These are phyloP conservation scores for Dichotomocladium elegans DNA, from an alignment of 371 early-diverging fungal genomes.

Conservation along the genomic window DNA sequence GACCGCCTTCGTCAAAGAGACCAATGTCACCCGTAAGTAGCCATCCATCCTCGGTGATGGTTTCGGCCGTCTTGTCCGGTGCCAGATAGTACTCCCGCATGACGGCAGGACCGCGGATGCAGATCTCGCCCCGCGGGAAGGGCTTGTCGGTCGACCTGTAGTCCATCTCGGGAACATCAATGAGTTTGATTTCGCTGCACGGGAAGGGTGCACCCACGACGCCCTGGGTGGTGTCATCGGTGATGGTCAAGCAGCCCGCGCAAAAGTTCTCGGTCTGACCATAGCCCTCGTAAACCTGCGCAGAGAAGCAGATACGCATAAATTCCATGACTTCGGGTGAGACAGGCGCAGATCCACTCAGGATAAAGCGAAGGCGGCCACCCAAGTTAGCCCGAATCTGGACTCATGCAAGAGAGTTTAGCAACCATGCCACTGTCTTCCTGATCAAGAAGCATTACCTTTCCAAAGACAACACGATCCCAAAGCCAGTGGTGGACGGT, in stretches of 20 bases:
- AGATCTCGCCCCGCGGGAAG: conserved; percentile 90
- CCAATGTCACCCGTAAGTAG: conserved; percentile 97
- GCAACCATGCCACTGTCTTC: background rate
- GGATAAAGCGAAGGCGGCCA: conserved; percentile 80
- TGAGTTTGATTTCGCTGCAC: conserved; percentile 82
- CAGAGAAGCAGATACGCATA: conserved; percentile 81
- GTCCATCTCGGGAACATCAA: conserved; percentile 87
- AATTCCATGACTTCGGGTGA: conserved; percentile 83
- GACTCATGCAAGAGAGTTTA: background rate
- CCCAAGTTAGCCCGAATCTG: conserved; percentile 85
- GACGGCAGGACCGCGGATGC: conserved; percentile 78
- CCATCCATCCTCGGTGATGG: conserved; percentile 79
- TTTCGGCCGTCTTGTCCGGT: conserved; percentile 80
- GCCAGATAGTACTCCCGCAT: conserved; percentile 88
- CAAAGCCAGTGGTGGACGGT: conserved; percentile 68
- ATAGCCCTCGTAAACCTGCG: conserved; percentile 87
- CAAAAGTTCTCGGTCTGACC: conserved; percentile 93
- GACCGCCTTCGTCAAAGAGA: conserved; percentile 67
- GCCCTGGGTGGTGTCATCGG: conserved; percentile 61
- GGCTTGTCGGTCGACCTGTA: conserved; percentile 84
- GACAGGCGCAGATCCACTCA: conserved; percentile 87
- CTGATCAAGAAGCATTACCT: conserved; percentile 27
- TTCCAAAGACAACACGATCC: conserved; percentile 80
- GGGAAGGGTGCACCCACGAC: conserved; percentile 84
- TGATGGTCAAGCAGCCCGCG: conserved; percentile 54